phyloP scores from a whole-genome alignment of 306 rosid species.

The Vicia faba region DNA sequence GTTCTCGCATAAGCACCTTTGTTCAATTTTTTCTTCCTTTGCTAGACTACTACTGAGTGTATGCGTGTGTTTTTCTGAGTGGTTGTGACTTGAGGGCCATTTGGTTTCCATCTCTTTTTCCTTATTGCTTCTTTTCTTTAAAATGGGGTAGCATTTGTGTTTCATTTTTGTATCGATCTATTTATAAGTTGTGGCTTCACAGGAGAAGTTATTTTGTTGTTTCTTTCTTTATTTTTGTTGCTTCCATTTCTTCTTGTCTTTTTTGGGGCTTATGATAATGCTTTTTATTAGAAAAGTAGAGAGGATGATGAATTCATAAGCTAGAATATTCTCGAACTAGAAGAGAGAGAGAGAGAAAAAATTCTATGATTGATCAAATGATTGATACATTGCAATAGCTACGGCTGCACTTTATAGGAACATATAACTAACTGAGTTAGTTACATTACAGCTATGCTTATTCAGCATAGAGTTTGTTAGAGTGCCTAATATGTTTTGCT shows the following conservation, averaged over 20 bases:
- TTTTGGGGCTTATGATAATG: not conserved
- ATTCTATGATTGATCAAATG: too few species aligned
- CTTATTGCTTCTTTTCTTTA: not conserved
- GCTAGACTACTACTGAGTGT: not conserved
- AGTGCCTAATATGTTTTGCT: too few species aligned
- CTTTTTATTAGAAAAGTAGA: too few species aligned
- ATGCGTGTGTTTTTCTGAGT: not conserved
- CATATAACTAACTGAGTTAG: too few species aligned
- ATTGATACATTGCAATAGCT: too few species aligned
- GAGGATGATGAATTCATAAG: too few species aligned
- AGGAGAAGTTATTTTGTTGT: not conserved
- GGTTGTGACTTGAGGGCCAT: not conserved
- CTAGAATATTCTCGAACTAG: too few species aligned
- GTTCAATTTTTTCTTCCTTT: not conserved
- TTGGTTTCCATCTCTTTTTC: not conserved
- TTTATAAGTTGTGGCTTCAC: not conserved
- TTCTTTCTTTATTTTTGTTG: not conserved
- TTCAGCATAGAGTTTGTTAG: too few species aligned
- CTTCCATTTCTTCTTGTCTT: not conserved
- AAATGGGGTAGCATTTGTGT: not conserved
- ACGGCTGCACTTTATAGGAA: too few species aligned
- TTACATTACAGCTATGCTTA: too few species aligned
- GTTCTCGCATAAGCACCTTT: not conserved
- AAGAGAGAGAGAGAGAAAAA: too few species aligned
- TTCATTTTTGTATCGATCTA: not conserved